Evolutionary conservation across 176 grass and related monocot species (phyloP), one percentile per base, ranked within the genome.

Genomic region (Alloteropsis semialata): DNA sequence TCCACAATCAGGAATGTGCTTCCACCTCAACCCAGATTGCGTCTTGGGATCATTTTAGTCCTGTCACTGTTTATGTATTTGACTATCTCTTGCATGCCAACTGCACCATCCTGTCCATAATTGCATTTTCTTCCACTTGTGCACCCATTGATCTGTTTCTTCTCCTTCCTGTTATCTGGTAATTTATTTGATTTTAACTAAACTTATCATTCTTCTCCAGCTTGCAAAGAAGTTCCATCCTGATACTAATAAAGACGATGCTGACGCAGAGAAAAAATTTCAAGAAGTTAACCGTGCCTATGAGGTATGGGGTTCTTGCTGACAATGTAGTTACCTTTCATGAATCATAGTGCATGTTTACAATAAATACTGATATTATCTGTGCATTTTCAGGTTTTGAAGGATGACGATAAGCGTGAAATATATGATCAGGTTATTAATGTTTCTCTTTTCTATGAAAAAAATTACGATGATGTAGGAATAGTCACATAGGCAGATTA

Each of bases 161-260:
- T 65, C 61, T 78, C 28, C 63, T 36, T 55, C 34, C 50, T 75
- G n/a, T 65, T 30, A 83, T 81, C 18, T 58, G 28, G 54, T 70
- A 21, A 22, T 25, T 71, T 17, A 53, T 65, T 50, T 64, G 39
- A 22, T 37, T 84, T 90, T 55, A 77, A 72, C 63, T 69, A 42
- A 72, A 75, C 29, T 69, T 87, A 39, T 61, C 44, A 84, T 79
- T 44, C 57, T 82, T 87, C 10, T 85, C 67, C 87, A 99, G 93
- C 85, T 99, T 15, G 93, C 96, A 74, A 99, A 99, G 87, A 96
- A 93, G 72, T 89, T 99, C 72, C 96, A 99, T 82, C 96, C 96
- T 53, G 96, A 99, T 81, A 95, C 91, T 65, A 99, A 99, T 83
- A 99, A 99, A 92, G 87, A 93, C 77, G 96, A 98, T 68, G 27